Evolutionary conservation across 306 rosid species (phyloP), one percentile per base, ranked within the genome.

Genomic region (Trifolium repens): DNA sequence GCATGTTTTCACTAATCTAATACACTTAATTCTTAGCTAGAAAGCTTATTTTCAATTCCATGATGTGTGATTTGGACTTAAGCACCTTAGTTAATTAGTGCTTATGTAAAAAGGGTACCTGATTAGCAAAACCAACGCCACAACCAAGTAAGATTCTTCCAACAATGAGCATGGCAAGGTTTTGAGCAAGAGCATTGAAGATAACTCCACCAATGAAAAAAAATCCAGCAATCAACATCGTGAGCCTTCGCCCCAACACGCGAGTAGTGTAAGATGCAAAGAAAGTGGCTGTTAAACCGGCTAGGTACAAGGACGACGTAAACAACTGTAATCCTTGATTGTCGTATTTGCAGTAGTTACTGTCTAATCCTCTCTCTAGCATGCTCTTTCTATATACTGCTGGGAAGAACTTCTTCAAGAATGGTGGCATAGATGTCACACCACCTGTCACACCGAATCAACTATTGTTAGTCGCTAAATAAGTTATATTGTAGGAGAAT

Each of bases 291-390:
- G 84, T 78, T 67, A 91, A 73, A 42, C 89, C 97, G 4, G 96
- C 96, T 6, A 91, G 86, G 68, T 91, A 91, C 49, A 89, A 50
- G 24, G 92, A 86, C 39, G 97, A 89, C 10, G 93, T 91, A 85
- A 89, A 91, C n/a, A 89, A 14, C 24, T 91, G 97, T 16, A 88
- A 74, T 6, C 88, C 80, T 67, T 86, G 87, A 73, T 86, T 85
- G 49, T 89, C 91, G 16, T 88, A 86, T 82, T 88, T 85, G 78
- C 97, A 91, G 80, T 91, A 89, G 62, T 85, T 91, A 59, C 91
- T 84, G 0, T 79, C 75, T 2, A n/a, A 0, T 10, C 10, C 76
- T 32, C 16, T 30, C 70, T 82, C 84, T 17, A 10, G 22, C 43
- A 74, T 77, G 43, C 88, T 84, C 46, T 67, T 88, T 49, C 47